Conservation (phyloP, 306 rosid species). For the Quercus cerris region DNA sequence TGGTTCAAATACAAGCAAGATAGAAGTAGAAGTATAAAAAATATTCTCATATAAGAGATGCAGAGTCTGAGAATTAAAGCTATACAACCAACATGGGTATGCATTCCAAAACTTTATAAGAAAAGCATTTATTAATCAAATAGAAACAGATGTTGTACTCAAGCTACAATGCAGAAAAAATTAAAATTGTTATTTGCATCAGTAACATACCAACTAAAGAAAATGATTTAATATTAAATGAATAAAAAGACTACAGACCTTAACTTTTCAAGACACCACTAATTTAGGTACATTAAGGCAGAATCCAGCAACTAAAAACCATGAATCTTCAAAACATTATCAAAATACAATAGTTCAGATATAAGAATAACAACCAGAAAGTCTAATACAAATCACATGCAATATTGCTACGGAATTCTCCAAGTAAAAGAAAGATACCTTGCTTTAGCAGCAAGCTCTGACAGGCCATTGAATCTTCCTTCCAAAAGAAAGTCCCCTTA, state of each 20-base stretch:
- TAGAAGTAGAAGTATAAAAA: background rate
- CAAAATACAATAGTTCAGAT: background rate
- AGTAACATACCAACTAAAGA: background rate
- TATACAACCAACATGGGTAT: background rate
- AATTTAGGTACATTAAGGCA: background rate
- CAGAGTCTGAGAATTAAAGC: background rate
- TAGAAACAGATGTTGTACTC: background rate
- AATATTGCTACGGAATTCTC: background rate
- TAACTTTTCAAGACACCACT: background rate
- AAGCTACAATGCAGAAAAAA: background rate
- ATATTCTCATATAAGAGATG: background rate
- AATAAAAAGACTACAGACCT: background rate
- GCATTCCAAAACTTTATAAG: background rate
- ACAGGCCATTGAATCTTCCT: conserved; percentile 24
- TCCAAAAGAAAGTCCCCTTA: conserved; percentile 7
- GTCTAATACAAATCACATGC: background rate
- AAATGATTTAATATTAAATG: background rate
- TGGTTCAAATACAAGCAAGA: background rate
- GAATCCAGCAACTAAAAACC: background rate
- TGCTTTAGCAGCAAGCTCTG: conserved; percentile 23
- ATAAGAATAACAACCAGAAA: background rate
- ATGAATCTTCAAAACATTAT: background rate
- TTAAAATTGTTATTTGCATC: background rate
- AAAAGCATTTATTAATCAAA: background rate
- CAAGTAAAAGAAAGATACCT: conserved; percentile 26